phyloP scores from a whole-genome alignment of 352 stramenopile species.

The Stramenopiles sp. region DNA sequence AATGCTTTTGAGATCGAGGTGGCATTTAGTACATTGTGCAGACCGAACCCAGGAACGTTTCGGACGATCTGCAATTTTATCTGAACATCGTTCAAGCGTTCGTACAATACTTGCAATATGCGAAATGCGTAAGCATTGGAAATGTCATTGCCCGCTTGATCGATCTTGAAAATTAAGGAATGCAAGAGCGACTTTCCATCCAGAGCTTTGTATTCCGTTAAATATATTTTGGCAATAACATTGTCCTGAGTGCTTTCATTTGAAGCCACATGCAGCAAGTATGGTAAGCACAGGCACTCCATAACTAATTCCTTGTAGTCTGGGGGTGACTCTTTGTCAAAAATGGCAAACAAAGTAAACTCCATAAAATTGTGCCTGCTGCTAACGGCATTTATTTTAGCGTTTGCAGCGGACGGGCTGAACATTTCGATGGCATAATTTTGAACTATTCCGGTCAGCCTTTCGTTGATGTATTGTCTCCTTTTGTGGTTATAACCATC shows the following conservation, averaged over 20 bases:
- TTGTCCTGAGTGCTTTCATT: neutral
- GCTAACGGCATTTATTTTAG: neutral
- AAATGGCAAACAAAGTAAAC: neutral
- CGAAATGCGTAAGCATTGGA: too few relatives aligned
- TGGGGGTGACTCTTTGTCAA: neutral
- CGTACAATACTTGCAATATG: constrained; percentile 6
- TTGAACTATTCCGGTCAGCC: neutral
- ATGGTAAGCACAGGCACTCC: neutral
- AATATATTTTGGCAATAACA: neutral
- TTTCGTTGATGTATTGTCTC: neutral
- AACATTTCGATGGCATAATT: neutral
- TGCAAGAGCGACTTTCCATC: neutral
- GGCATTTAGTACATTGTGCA: too few relatives aligned
- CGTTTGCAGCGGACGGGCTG: neutral
- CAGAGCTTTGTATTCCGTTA: neutral
- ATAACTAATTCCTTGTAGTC: constrained; percentile 8
- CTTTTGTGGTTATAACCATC: neutral
- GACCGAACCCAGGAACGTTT: neutral
- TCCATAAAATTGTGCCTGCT: neutral
- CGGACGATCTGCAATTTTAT: neutral
- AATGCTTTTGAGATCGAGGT: neutral
- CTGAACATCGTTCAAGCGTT: neutral
- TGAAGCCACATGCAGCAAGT: neutral
- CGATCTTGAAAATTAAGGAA: too few relatives aligned
- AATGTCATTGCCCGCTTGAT: too few relatives aligned